phyloP scores from a whole-genome alignment of 148 eudicot species.

The Dysphania ambrosioides region DNA sequence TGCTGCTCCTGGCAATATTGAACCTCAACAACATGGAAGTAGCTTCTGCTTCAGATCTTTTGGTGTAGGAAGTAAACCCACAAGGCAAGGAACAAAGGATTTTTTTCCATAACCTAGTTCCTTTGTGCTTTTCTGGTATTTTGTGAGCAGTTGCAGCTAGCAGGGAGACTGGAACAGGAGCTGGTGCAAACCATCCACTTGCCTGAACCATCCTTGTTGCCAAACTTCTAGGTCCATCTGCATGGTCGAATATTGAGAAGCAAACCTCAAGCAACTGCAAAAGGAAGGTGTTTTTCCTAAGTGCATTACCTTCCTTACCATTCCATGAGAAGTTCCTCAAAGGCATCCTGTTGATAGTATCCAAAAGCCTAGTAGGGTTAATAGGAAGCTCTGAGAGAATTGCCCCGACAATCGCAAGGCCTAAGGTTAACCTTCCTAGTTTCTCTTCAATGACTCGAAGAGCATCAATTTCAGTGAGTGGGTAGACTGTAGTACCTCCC shows the following conservation, averaged over 20 bases:
- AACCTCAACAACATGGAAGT: conserved; percentile 76
- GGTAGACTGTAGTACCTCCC: conserved; percentile 52
- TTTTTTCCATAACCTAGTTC: conserved; percentile 54
- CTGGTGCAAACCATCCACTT: conserved; percentile 93
- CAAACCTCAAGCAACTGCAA: conserved; percentile 93
- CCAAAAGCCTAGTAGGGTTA: conserved; percentile 81
- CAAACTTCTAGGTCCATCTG: conserved; percentile 79
- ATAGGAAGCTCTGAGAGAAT: conserved; percentile 90
- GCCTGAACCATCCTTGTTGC: conserved; percentile 92
- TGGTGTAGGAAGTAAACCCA: conserved; percentile 59
- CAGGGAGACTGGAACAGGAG: conserved; percentile 61
- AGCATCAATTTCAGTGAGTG: conserved; percentile 75
- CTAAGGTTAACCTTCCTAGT: conserved; percentile 83
- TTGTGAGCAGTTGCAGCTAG: conserved; percentile 77
- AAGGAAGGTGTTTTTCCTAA: conserved; percentile 64
- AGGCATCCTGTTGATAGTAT: conserved; percentile 83
- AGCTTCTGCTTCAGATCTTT: conserved; percentile 81
- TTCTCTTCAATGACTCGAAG: conserved; percentile 84
- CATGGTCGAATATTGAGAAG: conserved; percentile 93
- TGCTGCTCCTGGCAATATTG: conserved; percentile 71
- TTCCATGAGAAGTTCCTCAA: conserved; percentile 58
- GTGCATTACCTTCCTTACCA: conserved; percentile 52
- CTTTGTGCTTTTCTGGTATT: conserved; percentile 64
- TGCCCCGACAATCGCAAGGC: conserved; percentile 83
- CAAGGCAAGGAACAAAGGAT: conserved; percentile 62